phyloP scores from a whole-genome alignment of 805 yeast species.

The Schizosaccharomyces japonicus region DNA sequence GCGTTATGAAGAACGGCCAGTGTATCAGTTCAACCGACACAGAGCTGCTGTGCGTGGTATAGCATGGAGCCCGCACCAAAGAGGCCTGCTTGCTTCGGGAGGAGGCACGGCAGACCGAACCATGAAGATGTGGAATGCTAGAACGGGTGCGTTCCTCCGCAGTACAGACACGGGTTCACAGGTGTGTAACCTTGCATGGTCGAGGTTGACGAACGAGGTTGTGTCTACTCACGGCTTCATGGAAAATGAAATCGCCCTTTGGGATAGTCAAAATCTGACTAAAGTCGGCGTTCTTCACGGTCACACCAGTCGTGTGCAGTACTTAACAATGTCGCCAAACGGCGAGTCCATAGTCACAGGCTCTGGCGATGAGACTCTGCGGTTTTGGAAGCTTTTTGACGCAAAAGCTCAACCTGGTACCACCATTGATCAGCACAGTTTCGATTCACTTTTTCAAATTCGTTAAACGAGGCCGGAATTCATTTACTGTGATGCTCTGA shows the following conservation, averaged over 20 bases:
- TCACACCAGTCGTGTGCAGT: constrained; percentile 77
- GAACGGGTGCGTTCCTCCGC: constrained; percentile 45
- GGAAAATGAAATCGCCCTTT: constrained; percentile 66
- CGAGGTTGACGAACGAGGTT: constrained; percentile 69
- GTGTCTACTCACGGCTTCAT: constrained; percentile 91
- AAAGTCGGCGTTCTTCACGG: constrained; percentile 87
- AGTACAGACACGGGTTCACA: constrained; percentile 92
- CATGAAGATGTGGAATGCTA: constrained; percentile 78
- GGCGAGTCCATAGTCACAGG: constrained; percentile 94
- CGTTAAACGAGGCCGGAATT: no score
- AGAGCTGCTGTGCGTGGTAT: constrained; percentile 89
- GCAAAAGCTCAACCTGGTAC: background rate
- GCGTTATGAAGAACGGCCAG: constrained; percentile 41
- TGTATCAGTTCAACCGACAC: constrained; percentile 56
- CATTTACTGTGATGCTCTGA: no score
- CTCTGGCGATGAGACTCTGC: constrained; percentile 88
- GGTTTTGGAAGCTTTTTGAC: constrained; percentile 77
- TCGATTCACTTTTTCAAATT: no score
- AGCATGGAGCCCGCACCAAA: constrained; percentile 92
- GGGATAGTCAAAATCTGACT: constrained; percentile 85
- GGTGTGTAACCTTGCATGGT: constrained; percentile 85
- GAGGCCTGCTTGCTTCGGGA: constrained; percentile 82
- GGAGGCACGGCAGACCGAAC: constrained; percentile 91
- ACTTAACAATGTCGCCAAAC: constrained; percentile 76
- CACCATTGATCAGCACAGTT: no score